Evolutionary conservation across 2,329 filamentous ascomycete species (phyloP), one percentile per base, ranked within the genome.

Genomic region (Verruconis gallopava): DNA sequence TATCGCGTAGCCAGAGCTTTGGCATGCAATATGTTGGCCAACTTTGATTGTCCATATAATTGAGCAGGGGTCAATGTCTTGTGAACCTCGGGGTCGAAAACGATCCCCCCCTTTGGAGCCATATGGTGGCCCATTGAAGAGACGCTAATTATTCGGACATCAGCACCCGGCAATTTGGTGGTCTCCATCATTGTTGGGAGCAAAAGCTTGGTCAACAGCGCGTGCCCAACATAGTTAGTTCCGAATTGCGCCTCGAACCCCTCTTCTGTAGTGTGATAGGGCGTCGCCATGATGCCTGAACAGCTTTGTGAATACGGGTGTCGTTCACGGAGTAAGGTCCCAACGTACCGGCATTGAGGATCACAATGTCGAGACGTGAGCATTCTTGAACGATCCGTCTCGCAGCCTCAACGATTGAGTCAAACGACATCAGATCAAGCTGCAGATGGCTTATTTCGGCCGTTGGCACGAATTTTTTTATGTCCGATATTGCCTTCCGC

Each of bases 21-120:
- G 0, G 66, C 55, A 49, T 63, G 70, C 1, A 72, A 59, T 11
- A 72, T 55, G 36, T 71, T 71, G 3, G 67, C 67, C 3, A 73
- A 58, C 47, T 73, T 73, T 25, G 60, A 63, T 34, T 65, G 60
- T 3, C 64, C 66, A 52, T 73, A 73, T 17, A 66, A 62, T 3
- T 44, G 44, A 47, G 20, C 12, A 14, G 9, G 11, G 22, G 20
- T 35, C 15, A 38, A 19, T 18, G 14, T 34, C 19, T n/a, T 21
- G 5, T 21, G 21, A 12, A 21, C 33, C 11, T 44, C 42, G 19
- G 21, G 38, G 21, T 44, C 21, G 14, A 36, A 35, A 6, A 28
- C 18, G 9, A 38, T 28, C 14, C 32, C 32, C 22, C 44, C 40
- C 14, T n/a, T 5, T 5, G 40, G 21, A 4, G 33, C 34, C 22